These are phyloP conservation scores for Melampsora occidentalis DNA, from an alignment of 1,284 basidiomycete genomes.

Conservation along the genomic window DNA sequence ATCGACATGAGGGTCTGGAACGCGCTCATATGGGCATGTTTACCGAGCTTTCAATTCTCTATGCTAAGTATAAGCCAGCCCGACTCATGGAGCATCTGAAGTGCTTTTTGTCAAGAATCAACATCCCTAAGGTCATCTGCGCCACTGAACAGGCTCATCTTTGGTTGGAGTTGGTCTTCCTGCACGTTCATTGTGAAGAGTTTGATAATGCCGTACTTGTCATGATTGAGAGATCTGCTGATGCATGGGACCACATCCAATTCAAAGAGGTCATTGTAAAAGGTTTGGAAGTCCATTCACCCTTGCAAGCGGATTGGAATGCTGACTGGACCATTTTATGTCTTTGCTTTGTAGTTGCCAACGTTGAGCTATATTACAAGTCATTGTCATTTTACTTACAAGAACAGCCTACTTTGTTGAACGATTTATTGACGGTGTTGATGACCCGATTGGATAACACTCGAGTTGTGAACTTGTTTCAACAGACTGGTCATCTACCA, in stretches of 20 bases:
- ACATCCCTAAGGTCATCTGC: constrained; percentile 84
- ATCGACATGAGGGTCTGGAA: constrained; percentile 61
- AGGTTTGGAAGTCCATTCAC: neutral
- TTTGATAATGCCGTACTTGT: constrained; percentile 89
- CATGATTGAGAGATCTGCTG: constrained; percentile 95
- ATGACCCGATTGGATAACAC: constrained; percentile 90
- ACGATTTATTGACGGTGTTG: constrained; percentile 86
- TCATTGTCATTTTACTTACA: constrained; percentile 82
- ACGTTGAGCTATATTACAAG: constrained; percentile 65
- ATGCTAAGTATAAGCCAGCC: constrained; percentile 94
- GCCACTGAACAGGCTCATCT: constrained; percentile 93
- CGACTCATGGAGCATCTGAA: constrained; percentile 99
- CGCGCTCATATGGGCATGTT: constrained; percentile 83
- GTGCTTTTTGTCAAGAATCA: constrained; percentile 94
- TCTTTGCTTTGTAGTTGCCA: constrained; percentile 66
- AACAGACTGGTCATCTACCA: constrained; percentile 79
- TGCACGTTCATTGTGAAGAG: constrained; percentile 97
- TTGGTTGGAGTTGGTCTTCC: constrained; percentile 96
- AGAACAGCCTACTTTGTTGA: constrained; percentile 87
- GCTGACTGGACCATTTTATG: neutral
- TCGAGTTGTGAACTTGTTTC: constrained; percentile 92
- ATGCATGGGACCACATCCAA: constrained; percentile 98
- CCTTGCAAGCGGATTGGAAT: neutral
- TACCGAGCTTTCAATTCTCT: constrained; percentile 88
- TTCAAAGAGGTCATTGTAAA: constrained; percentile 95